Evolutionary conservation across 768 basidiomycete species (phyloP).

Genomic region (Phylloporus rhodoxanthus): DNA sequence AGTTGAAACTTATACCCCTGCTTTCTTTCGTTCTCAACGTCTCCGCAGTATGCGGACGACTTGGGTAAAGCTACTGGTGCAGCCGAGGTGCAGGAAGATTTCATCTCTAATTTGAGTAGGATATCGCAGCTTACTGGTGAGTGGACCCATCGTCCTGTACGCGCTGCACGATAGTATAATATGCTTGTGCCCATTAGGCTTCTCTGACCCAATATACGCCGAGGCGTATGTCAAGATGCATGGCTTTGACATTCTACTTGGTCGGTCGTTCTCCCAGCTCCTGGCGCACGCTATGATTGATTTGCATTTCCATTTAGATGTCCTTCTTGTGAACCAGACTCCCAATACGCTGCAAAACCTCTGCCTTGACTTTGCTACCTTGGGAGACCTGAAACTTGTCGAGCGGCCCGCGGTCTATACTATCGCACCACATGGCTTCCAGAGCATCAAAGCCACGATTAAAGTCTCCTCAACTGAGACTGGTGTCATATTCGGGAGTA

Average conservation of each 20-base stretch:
- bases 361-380: slow-evolving; percentile 93
- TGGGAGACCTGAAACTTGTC: slow-evolving; percentile 95
- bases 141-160: slow-evolving; percentile 7
- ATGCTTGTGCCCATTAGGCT: slow-evolving; percentile 45
- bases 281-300: neutral
- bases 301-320: slow-evolving; percentile 46
- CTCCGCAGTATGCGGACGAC: slow-evolving; percentile 75
- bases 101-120: slow-evolving; percentile 87
- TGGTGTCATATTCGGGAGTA: slow-evolving; percentile 96
- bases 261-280: slow-evolving; percentile 33
- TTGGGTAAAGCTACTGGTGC: slow-evolving; percentile 85
- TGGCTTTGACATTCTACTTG: slow-evolving; percentile 92
- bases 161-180: neutral
- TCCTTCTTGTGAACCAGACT: slow-evolving; percentile 95
- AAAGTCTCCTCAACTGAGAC: slow-evolving; percentile 98
- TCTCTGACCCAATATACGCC: slow-evolving; percentile 97
- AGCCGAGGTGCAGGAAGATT: slow-evolving; percentile 80
- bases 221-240: slow-evolving; percentile 98
- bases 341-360: slow-evolving; percentile 91
- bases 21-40: neutral
- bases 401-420: slow-evolving; percentile 94
- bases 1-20: slow-evolving; percentile 11
- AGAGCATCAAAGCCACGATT: slow-evolving; percentile 97
- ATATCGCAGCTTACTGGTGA: slow-evolving; percentile 90
- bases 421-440: slow-evolving; percentile 94